These are phyloP conservation scores for Penicillium crystallinum DNA, from an alignment of 495 filamentous ascomycete species.

Conservation along the genomic window DNA sequence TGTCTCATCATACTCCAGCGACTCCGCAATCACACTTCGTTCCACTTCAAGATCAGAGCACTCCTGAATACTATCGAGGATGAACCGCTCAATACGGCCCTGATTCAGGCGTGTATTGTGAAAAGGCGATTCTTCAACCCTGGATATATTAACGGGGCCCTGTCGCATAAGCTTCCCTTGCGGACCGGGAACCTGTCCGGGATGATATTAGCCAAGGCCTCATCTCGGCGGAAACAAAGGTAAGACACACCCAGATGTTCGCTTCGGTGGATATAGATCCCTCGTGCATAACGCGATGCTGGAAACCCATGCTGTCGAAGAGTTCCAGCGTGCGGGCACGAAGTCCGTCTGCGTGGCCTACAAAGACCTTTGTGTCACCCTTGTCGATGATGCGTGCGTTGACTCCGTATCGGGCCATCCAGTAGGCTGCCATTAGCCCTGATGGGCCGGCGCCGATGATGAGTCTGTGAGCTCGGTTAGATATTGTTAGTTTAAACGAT, in stretches of 20 bases:
- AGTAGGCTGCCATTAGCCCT: conserved; percentile 58
- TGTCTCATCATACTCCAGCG: conserved; percentile 41
- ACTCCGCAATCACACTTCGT: conserved; percentile 43
- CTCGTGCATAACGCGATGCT: conserved; percentile 55
- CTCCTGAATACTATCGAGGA: conserved; percentile 46
- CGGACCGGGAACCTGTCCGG: conserved; percentile 25
- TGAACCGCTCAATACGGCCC: conserved; percentile 52
- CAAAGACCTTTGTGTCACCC: conserved; percentile 46
- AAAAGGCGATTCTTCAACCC: conserved; percentile 49
- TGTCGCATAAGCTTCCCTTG: conserved; percentile 45
- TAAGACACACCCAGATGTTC: conserved; percentile 32
- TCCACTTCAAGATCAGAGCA: conserved; percentile 46
- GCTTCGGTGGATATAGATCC: conserved; percentile 46
- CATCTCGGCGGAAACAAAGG: neutral
- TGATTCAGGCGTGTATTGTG: conserved; percentile 50
- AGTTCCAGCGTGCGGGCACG: conserved; percentile 57
- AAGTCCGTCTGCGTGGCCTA: conserved; percentile 59
- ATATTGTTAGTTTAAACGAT: neutral
- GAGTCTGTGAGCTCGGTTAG: conserved; percentile 22
- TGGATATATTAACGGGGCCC: conserved; percentile 48
- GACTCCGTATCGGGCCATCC: conserved; percentile 57
- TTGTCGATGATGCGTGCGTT: conserved; percentile 60
- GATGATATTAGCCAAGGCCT: neutral
- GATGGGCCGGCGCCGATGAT: conserved; percentile 66
- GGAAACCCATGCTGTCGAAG: conserved; percentile 62